These are phyloP conservation scores for Westerdykella ornata DNA, from an alignment of 2,329 filamentous ascomycete species.

Conservation along the genomic window DNA sequence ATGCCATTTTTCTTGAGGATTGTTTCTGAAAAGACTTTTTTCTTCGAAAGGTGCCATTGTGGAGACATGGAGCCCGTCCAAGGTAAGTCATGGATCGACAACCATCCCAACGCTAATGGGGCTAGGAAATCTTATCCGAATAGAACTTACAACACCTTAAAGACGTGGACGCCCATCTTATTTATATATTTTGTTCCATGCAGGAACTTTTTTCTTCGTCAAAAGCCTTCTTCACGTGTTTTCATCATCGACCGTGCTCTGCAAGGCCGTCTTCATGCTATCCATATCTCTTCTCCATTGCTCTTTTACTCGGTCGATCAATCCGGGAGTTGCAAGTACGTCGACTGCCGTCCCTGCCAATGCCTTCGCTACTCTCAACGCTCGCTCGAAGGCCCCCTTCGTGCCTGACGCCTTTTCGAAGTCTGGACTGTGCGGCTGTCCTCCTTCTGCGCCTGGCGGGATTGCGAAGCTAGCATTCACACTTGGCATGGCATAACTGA, in stretches of 20 bases:
- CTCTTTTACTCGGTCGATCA: conserved; percentile 9
- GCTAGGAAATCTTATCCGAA: too few relatives aligned
- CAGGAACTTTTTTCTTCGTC: too few relatives aligned
- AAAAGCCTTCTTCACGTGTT: conserved; percentile 1
- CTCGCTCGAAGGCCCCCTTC: conserved; percentile 30
- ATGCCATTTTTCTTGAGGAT: conserved; percentile 7
- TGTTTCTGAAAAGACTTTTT: too few relatives aligned
- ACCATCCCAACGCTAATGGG: too few relatives aligned
- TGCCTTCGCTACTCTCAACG: conserved; percentile 32
- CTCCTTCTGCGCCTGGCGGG: conserved; percentile 26
- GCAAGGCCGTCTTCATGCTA: neutral
- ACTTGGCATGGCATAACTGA: conserved; percentile 53
- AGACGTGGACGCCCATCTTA: too few relatives aligned
- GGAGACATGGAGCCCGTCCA: too few relatives aligned
- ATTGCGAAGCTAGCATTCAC: conserved; percentile 49
- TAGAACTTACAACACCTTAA: too few relatives aligned
- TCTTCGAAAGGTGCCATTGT: too few relatives aligned
- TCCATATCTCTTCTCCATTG: conserved; percentile 6
- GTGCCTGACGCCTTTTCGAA: conserved; percentile 36
- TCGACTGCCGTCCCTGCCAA: conserved; percentile 36
- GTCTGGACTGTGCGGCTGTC: conserved; percentile 38
- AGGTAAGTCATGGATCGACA: too few relatives aligned
- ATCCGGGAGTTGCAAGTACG: conserved; percentile 18
- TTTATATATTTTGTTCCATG: too few relatives aligned
- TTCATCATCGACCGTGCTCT: neutral